These are phyloP conservation scores for Schizosaccharomyces cryophilus DNA, from an alignment of 805 yeast species.

Conservation along the genomic window DNA sequence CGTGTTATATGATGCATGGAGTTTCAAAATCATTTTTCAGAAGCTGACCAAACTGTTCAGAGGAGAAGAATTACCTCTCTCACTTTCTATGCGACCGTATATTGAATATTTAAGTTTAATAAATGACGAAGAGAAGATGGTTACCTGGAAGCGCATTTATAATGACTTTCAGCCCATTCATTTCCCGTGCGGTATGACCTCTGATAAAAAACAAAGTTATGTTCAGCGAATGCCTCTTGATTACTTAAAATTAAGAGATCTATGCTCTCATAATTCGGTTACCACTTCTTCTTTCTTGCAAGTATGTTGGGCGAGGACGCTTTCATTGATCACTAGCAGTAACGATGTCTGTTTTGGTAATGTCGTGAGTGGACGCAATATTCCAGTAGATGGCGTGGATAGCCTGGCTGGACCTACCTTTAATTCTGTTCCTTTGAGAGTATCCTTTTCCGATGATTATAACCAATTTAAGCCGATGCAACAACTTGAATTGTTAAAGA, in stretches of 20 bases:
- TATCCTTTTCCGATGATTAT: neutral
- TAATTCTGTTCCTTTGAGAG: constrained; percentile 6
- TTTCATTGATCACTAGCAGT: neutral
- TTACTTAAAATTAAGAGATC: neutral
- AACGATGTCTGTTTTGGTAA: constrained; percentile 8
- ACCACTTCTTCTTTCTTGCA: constrained; percentile 7
- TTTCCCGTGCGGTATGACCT: too few relatives aligned
- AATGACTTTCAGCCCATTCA: too few relatives aligned
- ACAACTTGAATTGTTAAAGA: neutral
- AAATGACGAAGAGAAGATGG: too few relatives aligned
- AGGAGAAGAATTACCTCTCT: neutral
- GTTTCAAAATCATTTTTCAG: constrained; percentile 5
- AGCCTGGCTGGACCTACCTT: constrained; percentile 7
- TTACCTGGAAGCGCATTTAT: too few relatives aligned
- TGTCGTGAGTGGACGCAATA: constrained; percentile 7
- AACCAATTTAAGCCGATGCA: neutral
- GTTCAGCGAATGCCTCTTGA: too few relatives aligned
- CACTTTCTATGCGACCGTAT: neutral
- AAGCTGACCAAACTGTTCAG: constrained; percentile 2
- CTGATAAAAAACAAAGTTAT: too few relatives aligned
- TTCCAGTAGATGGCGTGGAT: constrained; percentile 4
- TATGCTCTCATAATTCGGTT: neutral
- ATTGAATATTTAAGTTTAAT: too few relatives aligned
- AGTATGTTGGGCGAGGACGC: constrained; percentile 7
- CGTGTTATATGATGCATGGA: constrained; percentile 9